A percentile compares a stretch with the other conserved stretches of the same genome.
These are phyloP conservation scores for Ceratocystis alfenasii DNA, from an alignment of 2,329 filamentous ascomycete genomes.

Conservation along the genomic window DNA sequence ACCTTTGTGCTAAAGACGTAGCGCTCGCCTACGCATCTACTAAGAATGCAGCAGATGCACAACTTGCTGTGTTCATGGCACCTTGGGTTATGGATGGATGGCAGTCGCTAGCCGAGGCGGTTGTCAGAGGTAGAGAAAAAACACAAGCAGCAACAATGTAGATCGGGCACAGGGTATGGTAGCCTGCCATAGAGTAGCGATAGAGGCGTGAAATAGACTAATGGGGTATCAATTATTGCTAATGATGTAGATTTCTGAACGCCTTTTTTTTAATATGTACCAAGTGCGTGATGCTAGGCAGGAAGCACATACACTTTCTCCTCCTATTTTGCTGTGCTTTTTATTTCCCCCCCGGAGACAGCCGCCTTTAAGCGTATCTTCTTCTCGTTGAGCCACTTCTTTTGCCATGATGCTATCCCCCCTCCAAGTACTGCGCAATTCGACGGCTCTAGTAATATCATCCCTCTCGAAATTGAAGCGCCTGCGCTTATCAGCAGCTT, in stretches of 20 bases:
- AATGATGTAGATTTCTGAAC: not conserved
- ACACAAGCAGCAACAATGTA: not conserved
- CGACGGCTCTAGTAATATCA: slow-evolving; percentile 62
- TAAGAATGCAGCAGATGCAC: slow-evolving; percentile 58
- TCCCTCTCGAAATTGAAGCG: slow-evolving; percentile 58
- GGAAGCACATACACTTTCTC: not conserved
- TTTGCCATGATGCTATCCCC: slow-evolving; percentile 71
- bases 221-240: not conserved
- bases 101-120: slow-evolving; percentile 40
- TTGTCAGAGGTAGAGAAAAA: slow-evolving; percentile 23
- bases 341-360: slow-evolving; percentile 31
- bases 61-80: slow-evolving; percentile 64
- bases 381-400: slow-evolving; percentile 59
- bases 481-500: slow-evolving; percentile 64
- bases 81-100: slow-evolving; percentile 64
- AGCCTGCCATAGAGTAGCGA: not conserved
- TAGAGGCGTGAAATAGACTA: slow-evolving; percentile 1
- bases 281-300: not conserved
- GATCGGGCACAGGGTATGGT: not conserved
- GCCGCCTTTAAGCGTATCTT: slow-evolving; percentile 56
- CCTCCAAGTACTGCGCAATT: slow-evolving; percentile 68
- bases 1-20: slow-evolving; percentile 56
- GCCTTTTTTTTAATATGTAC: too few relatives aligned
- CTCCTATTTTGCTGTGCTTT: not conserved
- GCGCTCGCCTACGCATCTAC: slow-evolving; percentile 63